Conservation (phyloP, 2,329 filamentous ascomycete genomes). For the Scedosporium minutisporum region DNA sequence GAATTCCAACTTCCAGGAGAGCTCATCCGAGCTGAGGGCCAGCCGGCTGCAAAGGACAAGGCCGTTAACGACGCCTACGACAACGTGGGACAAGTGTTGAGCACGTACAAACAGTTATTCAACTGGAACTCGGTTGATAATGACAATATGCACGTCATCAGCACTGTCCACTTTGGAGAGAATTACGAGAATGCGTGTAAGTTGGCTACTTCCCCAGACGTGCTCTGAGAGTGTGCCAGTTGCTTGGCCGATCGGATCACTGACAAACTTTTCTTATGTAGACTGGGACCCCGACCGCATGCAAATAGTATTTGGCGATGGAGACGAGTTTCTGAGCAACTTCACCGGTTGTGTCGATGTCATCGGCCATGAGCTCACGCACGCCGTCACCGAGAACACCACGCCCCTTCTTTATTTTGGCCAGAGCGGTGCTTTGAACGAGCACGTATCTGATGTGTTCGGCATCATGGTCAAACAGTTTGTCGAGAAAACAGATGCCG, state of each 20-base stretch:
- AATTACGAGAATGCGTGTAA: slow-evolving; percentile 42
- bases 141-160: slow-evolving; percentile 36
- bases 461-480: slow-evolving; percentile 49
- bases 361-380: slow-evolving; percentile 48
- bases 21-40: slow-evolving; percentile 31
- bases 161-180: slow-evolving; percentile 42
- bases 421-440: slow-evolving; percentile 46
- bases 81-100: slow-evolving; percentile 37
- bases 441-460: slow-evolving; percentile 47
- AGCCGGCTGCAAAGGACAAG: slow-evolving; percentile 28
- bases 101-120: slow-evolving; percentile 40
- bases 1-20: slow-evolving; percentile 31
- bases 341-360: slow-evolving; percentile 45
- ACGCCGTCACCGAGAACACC: slow-evolving; percentile 43
- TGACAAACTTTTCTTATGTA: slow-evolving; percentile 9
- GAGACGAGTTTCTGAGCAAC: slow-evolving; percentile 38
- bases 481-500: slow-evolving; percentile 32
- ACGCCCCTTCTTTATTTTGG: slow-evolving; percentile 39
- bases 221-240: neutral
- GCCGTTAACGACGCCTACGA: slow-evolving; percentile 39
- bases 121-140: slow-evolving; percentile 43
- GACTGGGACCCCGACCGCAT: slow-evolving; percentile 38
- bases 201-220: slow-evolving; percentile 10
- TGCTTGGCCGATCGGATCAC: neutral
- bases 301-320: slow-evolving; percentile 49